Conservation (phyloP, 345 rosid species). For the Ailanthus altissimus region DNA sequence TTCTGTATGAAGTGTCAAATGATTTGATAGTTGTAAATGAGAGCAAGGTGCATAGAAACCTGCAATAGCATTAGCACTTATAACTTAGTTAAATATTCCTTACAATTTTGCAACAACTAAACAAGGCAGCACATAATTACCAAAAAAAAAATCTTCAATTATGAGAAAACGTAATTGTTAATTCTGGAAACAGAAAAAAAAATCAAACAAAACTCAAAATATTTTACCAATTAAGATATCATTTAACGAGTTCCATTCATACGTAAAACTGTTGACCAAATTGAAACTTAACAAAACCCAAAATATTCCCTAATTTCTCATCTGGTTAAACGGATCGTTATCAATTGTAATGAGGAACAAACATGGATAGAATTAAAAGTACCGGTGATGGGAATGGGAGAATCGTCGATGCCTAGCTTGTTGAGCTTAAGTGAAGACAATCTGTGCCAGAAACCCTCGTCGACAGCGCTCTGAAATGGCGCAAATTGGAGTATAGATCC, state of each 20-base stretch:
- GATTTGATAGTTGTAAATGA: conserved; percentile 72
- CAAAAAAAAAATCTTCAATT: neutral
- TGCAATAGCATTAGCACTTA: conserved; percentile 26
- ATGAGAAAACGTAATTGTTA: neutral
- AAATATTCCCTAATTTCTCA: neutral
- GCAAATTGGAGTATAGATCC: conserved; percentile 68
- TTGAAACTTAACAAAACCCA: neutral
- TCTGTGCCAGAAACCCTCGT: conserved; percentile 94
- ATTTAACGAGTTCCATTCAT: neutral
- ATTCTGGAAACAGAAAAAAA: neutral
- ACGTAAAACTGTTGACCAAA: neutral
- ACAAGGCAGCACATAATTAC: neutral
- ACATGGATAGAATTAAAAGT: neutral
- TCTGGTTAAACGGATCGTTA: neutral
- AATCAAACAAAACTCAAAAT: too few relatives aligned
- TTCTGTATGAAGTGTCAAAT: conserved; percentile 66
- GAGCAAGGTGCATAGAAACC: conserved; percentile 93
- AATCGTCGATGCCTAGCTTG: conserved; percentile 84
- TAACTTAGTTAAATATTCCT: neutral
- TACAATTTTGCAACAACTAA: neutral
- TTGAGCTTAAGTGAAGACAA: conserved; percentile 87
- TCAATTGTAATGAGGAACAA: neutral
- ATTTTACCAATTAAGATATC: too few relatives aligned
- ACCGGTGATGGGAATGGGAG: conserved; percentile 83
- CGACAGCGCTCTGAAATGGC: conserved; percentile 73